These are phyloP conservation scores for Verticillium klebahnii DNA, from an alignment of 2,329 filamentous ascomycete species.

Conservation along the genomic window DNA sequence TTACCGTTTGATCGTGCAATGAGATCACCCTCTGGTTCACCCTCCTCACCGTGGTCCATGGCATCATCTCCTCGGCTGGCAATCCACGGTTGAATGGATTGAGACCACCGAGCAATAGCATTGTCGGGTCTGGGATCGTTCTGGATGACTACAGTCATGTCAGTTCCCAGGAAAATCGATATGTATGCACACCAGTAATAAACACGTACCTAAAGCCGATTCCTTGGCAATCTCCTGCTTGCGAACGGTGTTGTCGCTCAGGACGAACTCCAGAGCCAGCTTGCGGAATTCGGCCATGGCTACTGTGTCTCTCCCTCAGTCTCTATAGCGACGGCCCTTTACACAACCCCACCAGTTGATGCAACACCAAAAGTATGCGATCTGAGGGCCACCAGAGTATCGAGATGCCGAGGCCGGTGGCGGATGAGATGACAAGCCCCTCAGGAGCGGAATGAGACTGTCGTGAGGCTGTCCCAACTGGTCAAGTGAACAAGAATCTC, in stretches of 20 bases:
- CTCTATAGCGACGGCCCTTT: neutral
- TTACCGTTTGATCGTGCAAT: constrained; percentile 49
- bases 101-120: constrained; percentile 49
- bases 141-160: constrained; percentile 36
- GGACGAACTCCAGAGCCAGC: constrained; percentile 49
- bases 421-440: no score
- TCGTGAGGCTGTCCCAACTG: neutral
- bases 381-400: neutral
- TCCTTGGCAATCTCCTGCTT: constrained; percentile 31
- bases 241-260: constrained; percentile 33
- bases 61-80: constrained; percentile 31
- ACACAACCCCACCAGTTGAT: neutral
- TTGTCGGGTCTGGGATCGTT: constrained; percentile 35
- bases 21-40: constrained; percentile 41
- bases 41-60: constrained; percentile 31
- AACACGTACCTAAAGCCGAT: neutral
- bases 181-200: neutral
- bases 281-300: constrained; percentile 47
- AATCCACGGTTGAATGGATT: constrained; percentile 52
- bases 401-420: neutral
- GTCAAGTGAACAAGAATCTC: neutral
- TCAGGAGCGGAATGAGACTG: neutral
- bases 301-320: neutral
- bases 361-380: neutral
- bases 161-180: neutral